Conservation (phyloP, 345 rosid species). For the Sisymbrium irio region DNA sequence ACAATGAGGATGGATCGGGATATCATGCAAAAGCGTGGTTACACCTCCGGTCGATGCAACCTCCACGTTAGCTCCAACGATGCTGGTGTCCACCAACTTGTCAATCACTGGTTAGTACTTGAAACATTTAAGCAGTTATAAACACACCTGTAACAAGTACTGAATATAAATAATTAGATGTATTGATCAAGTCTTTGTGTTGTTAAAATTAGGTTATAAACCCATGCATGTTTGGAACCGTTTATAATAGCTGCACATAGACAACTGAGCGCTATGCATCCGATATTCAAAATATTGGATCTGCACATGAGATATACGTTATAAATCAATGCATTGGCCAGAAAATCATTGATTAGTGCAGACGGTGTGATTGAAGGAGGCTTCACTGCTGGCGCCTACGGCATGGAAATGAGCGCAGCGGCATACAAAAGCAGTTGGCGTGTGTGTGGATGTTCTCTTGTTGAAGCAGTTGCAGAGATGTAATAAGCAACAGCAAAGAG, state of each 20-base stretch:
- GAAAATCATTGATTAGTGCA: slow-evolving; percentile 65
- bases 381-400: slow-evolving; percentile 88
- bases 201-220: slow-evolving; percentile 40
- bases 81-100: slow-evolving; percentile 93
- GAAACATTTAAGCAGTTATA: not conserved
- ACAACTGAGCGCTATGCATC: slow-evolving; percentile 94
- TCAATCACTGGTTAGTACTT: slow-evolving; percentile 61
- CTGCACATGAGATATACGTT: slow-evolving; percentile 94
- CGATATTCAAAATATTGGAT: slow-evolving; percentile 81
- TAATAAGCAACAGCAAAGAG: no score
- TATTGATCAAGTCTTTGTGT: not conserved
- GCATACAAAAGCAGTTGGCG: slow-evolving; percentile 72
- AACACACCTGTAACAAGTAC: not conserved
- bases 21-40: slow-evolving; percentile 73
- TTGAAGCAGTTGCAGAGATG: no score
- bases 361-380: slow-evolving; percentile 87
- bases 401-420: slow-evolving; percentile 86
- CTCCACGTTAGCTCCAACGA: slow-evolving; percentile 84
- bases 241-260: slow-evolving; percentile 91
- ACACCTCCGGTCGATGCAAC: slow-evolving; percentile 82
- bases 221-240: slow-evolving; percentile 89
- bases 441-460: no score
- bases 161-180: not conserved
- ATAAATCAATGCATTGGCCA: slow-evolving; percentile 82
- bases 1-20: no score